Conservation (phyloP, 495 filamentous ascomycete genomes). For the Platismatia glauca region DNA sequence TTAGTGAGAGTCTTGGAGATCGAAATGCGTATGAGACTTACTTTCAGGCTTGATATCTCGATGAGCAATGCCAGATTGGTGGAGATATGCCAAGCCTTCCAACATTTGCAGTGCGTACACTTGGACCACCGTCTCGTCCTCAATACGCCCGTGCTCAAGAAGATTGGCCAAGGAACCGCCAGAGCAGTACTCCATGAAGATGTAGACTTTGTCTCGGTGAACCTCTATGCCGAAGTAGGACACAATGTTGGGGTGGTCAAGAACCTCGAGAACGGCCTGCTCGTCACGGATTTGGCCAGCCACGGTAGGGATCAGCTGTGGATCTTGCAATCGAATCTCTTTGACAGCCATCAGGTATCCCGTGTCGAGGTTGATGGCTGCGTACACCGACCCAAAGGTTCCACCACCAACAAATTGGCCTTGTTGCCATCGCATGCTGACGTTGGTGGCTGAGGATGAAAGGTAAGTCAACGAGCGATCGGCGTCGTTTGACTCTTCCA, state of each 20-base stretch:
- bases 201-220: constrained; percentile 95
- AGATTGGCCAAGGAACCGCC: constrained; percentile 86
- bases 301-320: constrained; percentile 87
- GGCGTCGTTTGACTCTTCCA: constrained; percentile 90
- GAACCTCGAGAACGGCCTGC: constrained; percentile 88
- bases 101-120: constrained; percentile 94
- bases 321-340: constrained; percentile 94
- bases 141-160: constrained; percentile 90
- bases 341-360: constrained; percentile 97
- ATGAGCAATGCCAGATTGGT: constrained; percentile 82
- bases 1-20: constrained; percentile 13
- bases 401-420: constrained; percentile 95
- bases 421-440: constrained; percentile 93
- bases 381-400: constrained; percentile 94
- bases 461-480: constrained; percentile 90
- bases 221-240: constrained; percentile 97
- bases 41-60: constrained; percentile 98
- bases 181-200: constrained; percentile 99
- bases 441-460: constrained; percentile 87
- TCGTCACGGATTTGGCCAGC: constrained; percentile 91
- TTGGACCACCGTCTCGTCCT: constrained; percentile 96
- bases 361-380: constrained; percentile 91
- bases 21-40: constrained; percentile 34
- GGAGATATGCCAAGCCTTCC: constrained; percentile 90
- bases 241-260: constrained; percentile 96